A percentile compares a stretch with the other conserved stretches of the same genome.
These are phyloP conservation scores for Posidonia australis DNA, from an alignment of 106 monocot genomes.

Conservation along the genomic window DNA sequence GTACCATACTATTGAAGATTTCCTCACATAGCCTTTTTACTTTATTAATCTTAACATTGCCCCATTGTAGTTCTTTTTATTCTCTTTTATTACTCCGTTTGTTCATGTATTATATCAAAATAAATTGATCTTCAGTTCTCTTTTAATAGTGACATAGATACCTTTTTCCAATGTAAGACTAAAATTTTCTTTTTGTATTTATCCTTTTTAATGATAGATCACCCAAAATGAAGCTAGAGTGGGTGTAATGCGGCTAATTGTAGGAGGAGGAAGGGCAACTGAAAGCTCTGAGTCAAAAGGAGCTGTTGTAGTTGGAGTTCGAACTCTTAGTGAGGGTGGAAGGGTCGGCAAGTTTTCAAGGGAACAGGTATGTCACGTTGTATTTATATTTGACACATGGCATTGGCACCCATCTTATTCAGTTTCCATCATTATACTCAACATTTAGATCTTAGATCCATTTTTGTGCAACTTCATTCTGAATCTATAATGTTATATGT, in stretches of 20 bases:
- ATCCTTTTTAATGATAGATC: slow-evolving; percentile 31
- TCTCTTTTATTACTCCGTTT: too few relatives aligned
- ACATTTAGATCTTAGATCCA: background rate
- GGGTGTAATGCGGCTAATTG: slow-evolving; percentile 91
- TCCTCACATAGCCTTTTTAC: too few relatives aligned
- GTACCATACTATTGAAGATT: too few relatives aligned
- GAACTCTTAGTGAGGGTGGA: slow-evolving; percentile 95
- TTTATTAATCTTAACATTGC: too few relatives aligned
- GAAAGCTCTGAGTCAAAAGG: slow-evolving; percentile 74
- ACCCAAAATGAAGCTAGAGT: slow-evolving; percentile 82
- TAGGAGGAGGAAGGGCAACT: slow-evolving; percentile 82
- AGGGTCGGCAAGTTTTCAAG: slow-evolving; percentile 92
- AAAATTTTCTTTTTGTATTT: background rate
- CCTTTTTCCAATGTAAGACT: background rate
- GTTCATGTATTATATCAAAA: too few relatives aligned
- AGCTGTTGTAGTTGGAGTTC: slow-evolving; percentile 90
- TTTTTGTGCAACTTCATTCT: too few relatives aligned
- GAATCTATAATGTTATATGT: too few relatives aligned
- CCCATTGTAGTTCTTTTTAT: too few relatives aligned
- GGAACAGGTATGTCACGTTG: slow-evolving; percentile 56
- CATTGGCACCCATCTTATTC: background rate
- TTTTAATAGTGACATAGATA: too few relatives aligned
- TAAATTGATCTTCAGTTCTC: too few relatives aligned
- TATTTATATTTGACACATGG: background rate
- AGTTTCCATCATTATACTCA: background rate